phyloP scores from a whole-genome alignment of 192 early-diverging fungal genomes.

The Tieghemiomyces parasiticus region DNA sequence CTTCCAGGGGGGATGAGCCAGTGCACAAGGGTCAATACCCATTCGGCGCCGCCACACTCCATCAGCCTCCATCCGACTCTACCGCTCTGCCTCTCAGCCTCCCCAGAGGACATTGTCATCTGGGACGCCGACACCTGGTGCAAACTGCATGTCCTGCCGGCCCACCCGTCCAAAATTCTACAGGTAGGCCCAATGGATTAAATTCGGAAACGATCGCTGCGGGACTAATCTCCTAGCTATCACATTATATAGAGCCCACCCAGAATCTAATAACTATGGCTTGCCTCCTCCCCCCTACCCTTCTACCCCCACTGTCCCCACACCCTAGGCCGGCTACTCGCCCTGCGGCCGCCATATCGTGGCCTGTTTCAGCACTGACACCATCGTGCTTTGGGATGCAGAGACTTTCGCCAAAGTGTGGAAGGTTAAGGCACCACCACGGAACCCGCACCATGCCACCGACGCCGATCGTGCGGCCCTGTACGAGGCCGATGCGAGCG shows the following conservation, averaged over 20 bases:
- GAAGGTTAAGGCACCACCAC: slow-evolving; percentile 5
- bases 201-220: no score
- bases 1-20: no score
- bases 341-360: neutral
- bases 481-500: neutral
- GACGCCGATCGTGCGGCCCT: no score
- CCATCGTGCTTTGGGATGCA: slow-evolving; percentile 1
- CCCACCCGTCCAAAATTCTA: neutral
- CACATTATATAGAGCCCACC: neutral
- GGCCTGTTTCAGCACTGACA: slow-evolving; percentile 6
- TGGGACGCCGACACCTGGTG: neutral
- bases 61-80: neutral
- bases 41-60: neutral
- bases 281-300: no score
- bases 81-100: neutral
- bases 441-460: neutral
- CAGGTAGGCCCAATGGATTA: neutral
- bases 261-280: neutral
- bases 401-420: slow-evolving; percentile 8
- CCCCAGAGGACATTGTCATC: neutral
- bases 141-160: neutral
- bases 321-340: neutral
- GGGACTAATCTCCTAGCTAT: neutral
- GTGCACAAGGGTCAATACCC: neutral
- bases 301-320: no score